Evolutionary conservation across 2,329 filamentous ascomycete genomes (phyloP).

Genomic region (Aspergillus eucalypticola): DNA sequence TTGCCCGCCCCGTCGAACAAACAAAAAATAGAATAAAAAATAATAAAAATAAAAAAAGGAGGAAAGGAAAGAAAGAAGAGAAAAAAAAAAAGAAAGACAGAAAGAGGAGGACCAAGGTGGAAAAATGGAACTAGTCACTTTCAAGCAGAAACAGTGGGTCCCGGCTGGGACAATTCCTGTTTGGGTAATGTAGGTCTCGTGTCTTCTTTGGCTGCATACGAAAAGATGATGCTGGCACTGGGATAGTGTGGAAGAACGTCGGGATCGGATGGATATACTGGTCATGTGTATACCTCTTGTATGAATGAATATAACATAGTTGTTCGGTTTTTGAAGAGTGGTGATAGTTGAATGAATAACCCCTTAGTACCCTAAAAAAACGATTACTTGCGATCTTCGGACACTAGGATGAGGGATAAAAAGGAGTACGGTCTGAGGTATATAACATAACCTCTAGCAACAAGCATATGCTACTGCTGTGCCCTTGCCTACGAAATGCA

Average conservation of each 20-base stretch:
- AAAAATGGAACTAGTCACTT: background rate
- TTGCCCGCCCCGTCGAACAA: constrained; percentile 7
- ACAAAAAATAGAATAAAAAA: background rate
- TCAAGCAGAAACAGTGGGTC: constrained; percentile 3
- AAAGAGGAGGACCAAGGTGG: background rate
- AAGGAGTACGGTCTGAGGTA: background rate
- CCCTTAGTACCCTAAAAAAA: background rate
- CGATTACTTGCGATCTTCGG: background rate
- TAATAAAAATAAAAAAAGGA: constrained; percentile 2
- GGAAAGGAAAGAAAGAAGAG: background rate
- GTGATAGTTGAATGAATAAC: background rate
- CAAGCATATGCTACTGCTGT: background rate
- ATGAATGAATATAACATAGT: background rate
- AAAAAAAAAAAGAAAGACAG: constrained; percentile 1
- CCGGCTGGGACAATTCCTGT: constrained; percentile 6
- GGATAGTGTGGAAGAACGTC: too few relatives aligned
- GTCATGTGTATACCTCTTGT: background rate
- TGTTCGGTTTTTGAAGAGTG: background rate
- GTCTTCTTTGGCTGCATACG: background rate
- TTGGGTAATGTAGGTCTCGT: constrained; percentile 5
- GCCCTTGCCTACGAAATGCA: background rate
- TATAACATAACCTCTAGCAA: background rate
- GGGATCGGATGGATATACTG: background rate
- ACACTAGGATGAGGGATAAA: background rate
- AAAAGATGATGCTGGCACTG: background rate